These are phyloP conservation scores for Metschnikowia henanensis DNA, from an alignment of 805 yeast genomes.

Conservation along the genomic window DNA sequence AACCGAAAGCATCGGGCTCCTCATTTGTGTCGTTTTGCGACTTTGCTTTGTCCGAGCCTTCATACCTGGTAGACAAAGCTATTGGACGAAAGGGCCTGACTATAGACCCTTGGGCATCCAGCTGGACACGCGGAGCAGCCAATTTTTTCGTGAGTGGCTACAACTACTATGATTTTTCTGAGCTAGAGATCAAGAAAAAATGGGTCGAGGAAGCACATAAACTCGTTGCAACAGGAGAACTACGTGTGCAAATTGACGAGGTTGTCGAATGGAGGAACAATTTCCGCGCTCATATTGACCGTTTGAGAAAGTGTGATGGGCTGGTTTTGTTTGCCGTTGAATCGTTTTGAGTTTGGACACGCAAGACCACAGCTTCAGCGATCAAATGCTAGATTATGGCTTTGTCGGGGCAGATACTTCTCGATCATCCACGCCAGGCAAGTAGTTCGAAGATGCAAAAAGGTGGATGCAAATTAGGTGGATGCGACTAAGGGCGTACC, in stretches of 20 bases:
- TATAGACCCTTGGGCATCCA: slow-evolving; percentile 35
- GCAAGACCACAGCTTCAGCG: too few relatives aligned
- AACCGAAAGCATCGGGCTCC: slow-evolving; percentile 36
- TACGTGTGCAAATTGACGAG: slow-evolving; percentile 32
- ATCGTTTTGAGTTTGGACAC: slow-evolving; percentile 35
- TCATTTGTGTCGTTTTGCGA: slow-evolving; percentile 37
- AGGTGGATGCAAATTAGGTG: too few relatives aligned
- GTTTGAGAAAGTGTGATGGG: slow-evolving; percentile 30
- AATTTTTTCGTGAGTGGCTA: slow-evolving; percentile 29
- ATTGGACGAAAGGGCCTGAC: slow-evolving; percentile 19
- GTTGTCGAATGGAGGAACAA: slow-evolving; percentile 40
- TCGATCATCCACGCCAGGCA: too few relatives aligned
- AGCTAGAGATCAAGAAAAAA: slow-evolving; percentile 24
- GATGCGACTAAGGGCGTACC: too few relatives aligned
- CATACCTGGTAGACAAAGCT: slow-evolving; percentile 33
- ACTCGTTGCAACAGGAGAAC: slow-evolving; percentile 25
- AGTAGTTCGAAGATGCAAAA: too few relatives aligned
- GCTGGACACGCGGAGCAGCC: slow-evolving; percentile 35
- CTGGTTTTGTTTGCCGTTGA: slow-evolving; percentile 39
- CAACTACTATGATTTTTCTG: slow-evolving; percentile 35
- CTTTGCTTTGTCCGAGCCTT: slow-evolving; percentile 29
- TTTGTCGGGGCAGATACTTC: too few relatives aligned
- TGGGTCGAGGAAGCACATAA: slow-evolving; percentile 38
- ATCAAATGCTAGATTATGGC: too few relatives aligned
- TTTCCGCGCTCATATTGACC: slow-evolving; percentile 27